Base-by-base conservation (phyloP, 2,329 filamentous ascomycete genomes). In the Arthrobotrys sinensis region DNA sequence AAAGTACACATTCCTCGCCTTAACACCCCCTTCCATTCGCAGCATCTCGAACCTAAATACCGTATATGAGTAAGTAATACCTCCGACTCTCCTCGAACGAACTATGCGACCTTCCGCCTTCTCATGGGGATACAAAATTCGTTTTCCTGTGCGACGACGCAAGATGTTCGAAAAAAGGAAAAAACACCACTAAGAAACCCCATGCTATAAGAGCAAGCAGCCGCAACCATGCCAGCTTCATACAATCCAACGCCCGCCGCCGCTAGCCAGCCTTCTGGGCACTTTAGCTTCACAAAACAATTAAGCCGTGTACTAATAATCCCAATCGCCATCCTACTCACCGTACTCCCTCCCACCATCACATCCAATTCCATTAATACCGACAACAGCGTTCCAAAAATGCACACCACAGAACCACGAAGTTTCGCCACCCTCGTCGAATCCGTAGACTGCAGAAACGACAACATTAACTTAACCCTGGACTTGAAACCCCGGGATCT, bases 401-500 rank as follows among this genome's bases (percentile, higher is more conserved):
- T 60, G 55, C 55, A 43, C 36, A 60, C 55, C 11, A 11, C 55
- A 11, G 55, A 60, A 24, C 36, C 34, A 32, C 34, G 55, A 24
- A 60, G 3, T 11, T 19, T 60, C 12, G 36, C 34, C 34, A 60
- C 55, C 1, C 36, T 60, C 1, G 55, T 60, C 2, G 55, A 60
- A 28, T 60, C 55, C 7, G 14, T 40, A 8, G 19, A 43, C 34
- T 60, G 55, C 55, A 60, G 55, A 6, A 60, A 24, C 34, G 55
- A 60, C 12, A 36, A 60, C 16, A 43, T 60, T 28, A 43, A 60
- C 21, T 3, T 60, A n/a, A 8, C 34, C 0, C 11, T 60, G 3
- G 55, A 43, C 19, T 24, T 60, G 28, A 60, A 60, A 43, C 55
- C 55, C 36, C 36, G 55, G 10, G 53, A 55, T n/a, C 10, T 43